These are phyloP conservation scores for Clonostachys solani DNA, from an alignment of 2,329 filamentous ascomycete species.

Conservation along the genomic window DNA sequence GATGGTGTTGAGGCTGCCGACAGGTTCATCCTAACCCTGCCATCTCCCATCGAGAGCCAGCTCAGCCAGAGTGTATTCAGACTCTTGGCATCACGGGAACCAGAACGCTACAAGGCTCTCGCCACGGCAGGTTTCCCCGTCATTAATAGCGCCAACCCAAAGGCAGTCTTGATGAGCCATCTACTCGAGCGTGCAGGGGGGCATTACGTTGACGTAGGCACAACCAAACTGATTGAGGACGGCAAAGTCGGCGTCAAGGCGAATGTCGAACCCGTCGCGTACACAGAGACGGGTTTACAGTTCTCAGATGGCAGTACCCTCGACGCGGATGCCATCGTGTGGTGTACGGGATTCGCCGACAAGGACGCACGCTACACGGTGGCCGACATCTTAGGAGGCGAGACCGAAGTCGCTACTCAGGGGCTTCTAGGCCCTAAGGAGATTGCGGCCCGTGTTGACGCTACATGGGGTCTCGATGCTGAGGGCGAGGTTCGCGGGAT, in stretches of 20 bases:
- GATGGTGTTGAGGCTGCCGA: background rate
- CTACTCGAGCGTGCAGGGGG: constrained; percentile 23
- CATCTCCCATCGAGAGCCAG: constrained; percentile 12
- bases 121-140: constrained; percentile 27
- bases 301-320: constrained; percentile 20
- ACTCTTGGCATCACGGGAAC: constrained; percentile 17
- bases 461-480: constrained; percentile 31
- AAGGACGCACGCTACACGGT: constrained; percentile 15
- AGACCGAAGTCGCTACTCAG: background rate
- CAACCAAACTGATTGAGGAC: constrained; percentile 16
- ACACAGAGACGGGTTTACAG: constrained; percentile 16
- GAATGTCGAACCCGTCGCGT: constrained; percentile 16
- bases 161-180: constrained; percentile 9
- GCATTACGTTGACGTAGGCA: constrained; percentile 28
- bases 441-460: constrained; percentile 23
- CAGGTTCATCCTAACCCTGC: constrained; percentile 4
- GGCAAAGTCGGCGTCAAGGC: constrained; percentile 19
- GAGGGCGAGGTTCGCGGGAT: constrained; percentile 36
- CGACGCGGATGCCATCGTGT: constrained; percentile 24
- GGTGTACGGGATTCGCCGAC: constrained; percentile 29
- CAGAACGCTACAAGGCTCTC: constrained; percentile 24
- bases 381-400: background rate
- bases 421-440: constrained; percentile 8
- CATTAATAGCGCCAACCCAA: constrained; percentile 16
- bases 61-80: constrained; percentile 12